These are phyloP conservation scores for Penicillium paneum DNA, from an alignment of 2,329 filamentous ascomycete genomes.

Conservation along the genomic window DNA sequence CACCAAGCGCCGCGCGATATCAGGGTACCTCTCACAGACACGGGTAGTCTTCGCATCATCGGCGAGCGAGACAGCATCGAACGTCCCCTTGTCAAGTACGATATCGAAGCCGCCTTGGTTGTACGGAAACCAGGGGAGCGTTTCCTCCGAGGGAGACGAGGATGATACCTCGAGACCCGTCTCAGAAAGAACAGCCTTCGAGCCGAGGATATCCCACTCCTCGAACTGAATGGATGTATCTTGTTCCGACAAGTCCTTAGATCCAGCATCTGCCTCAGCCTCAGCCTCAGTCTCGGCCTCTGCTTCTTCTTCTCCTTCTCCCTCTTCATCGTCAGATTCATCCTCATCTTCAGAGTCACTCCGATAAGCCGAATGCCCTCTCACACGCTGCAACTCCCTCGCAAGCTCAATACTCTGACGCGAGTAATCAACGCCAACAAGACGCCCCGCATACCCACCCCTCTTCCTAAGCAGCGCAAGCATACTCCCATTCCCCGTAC, in stretches of 20 bases:
- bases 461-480: constrained; percentile 73
- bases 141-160: neutral
- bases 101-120: constrained; percentile 69
- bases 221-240: constrained; percentile 47
- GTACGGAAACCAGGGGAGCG: constrained; percentile 40
- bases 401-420: constrained; percentile 71
- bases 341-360: constrained; percentile 31
- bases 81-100: constrained; percentile 96
- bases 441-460: constrained; percentile 61
- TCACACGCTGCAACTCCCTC: constrained; percentile 53
- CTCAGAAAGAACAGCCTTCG: constrained; percentile 27
- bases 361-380: constrained; percentile 36
- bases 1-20: constrained; percentile 65
- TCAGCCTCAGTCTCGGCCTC: constrained; percentile 29
- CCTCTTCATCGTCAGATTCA: constrained; percentile 54
- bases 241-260: neutral
- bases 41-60: constrained; percentile 44
- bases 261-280: constrained; percentile 1
- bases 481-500: constrained; percentile 90
- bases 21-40: constrained; percentile 71
- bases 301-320: constrained; percentile 24
- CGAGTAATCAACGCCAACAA: constrained; percentile 90
- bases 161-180: constrained; percentile 31
- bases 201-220: constrained; percentile 63
- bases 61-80: constrained; percentile 83